Evolutionary conservation across 1,139 yeast species (phyloP).

Genomic region (Nematodospora anomalae): DNA sequence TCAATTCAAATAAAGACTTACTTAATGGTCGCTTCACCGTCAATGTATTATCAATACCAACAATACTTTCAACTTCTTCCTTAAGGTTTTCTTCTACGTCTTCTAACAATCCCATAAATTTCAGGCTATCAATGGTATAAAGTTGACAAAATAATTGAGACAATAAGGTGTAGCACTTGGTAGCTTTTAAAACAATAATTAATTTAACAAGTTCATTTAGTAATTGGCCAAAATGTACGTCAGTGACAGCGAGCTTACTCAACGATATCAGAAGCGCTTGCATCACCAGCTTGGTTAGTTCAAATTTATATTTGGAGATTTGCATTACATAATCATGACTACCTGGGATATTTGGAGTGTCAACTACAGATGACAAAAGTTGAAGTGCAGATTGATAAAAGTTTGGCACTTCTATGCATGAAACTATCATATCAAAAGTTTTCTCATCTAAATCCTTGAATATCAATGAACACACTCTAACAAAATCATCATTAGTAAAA

Average conservation of each 20-base stretch:
- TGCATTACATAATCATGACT: conserved; percentile 37
- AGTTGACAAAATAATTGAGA: conserved; percentile 29
- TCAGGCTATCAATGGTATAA: conserved; percentile 29
- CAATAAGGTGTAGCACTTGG: conserved; percentile 28
- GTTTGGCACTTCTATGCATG: conserved; percentile 27
- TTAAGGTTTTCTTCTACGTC: conserved; percentile 25
- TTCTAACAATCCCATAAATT: conserved; percentile 30
- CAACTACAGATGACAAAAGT: conserved; percentile 31
- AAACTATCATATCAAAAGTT: conserved; percentile 23
- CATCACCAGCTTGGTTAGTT: conserved; percentile 30
- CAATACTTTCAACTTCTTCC: conserved; percentile 35
- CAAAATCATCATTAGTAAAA: conserved; percentile 35
- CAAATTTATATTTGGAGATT: conserved; percentile 33
- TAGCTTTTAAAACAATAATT: conserved; percentile 33
- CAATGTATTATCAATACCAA: conserved; percentile 32
- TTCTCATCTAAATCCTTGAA: conserved; percentile 25
- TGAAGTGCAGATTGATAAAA: conserved; percentile 30
- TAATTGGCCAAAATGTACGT: conserved; percentile 30
- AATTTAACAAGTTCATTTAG: conserved; percentile 32
- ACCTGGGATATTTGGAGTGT: conserved; percentile 32
- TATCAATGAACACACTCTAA: conserved; percentile 35
- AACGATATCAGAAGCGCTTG: conserved; percentile 28
- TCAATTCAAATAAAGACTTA: conserved; percentile 25
- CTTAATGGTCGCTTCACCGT: conserved; percentile 18
- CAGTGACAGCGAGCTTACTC: conserved; percentile 36